Base-by-base conservation (phyloP, 306 rosid genomes). In the Glycine tomentella region DNA sequence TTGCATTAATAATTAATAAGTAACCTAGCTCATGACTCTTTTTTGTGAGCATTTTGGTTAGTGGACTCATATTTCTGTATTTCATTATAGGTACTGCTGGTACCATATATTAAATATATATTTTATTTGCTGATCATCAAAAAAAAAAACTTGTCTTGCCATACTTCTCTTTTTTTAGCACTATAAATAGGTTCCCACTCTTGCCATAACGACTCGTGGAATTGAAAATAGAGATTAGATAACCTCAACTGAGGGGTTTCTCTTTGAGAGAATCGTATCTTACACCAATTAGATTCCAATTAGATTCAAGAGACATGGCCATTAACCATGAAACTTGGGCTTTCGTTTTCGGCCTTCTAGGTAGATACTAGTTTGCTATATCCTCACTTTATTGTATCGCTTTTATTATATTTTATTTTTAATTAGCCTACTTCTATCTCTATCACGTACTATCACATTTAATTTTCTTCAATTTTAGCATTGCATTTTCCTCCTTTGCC, bases 331-430 rank as follows among this genome's bases (percentile, higher is more conserved):
- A 88, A 5, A 49, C 80, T 6, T 80, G 76, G 77, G 89, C 75
- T 77, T 83, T 95, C 64, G 69, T 85, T 74, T 95, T 90, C 52
- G 99, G 97, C 71, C 89, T 95, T 78, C 80, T 93, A 85, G 99
- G 99, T 95, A 87, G 9, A 15, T 59, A 31, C 16, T 75, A 36
- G 12, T 12, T 40, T 0, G 10, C 10, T 10, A 69, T 46, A 55
- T 15, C 4, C 6, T 7, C 5, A 62, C 6, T 31, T 34, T 33
- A 11, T 62, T 33, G 5, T 7, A 4, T 62, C 11, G 36, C 34
- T 59, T 12, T 25, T 25, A 25, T 25, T 25, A 25, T 25, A 25
- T 25, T 25, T 34, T 34, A 34, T 6, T 20, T 44, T 17, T 59
- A 8, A 63, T 50, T 52, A 40, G 42, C 9, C 1, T 58, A 46